Conservation (phyloP, 495 filamentous ascomycete species). For the Tuber aestivum region DNA sequence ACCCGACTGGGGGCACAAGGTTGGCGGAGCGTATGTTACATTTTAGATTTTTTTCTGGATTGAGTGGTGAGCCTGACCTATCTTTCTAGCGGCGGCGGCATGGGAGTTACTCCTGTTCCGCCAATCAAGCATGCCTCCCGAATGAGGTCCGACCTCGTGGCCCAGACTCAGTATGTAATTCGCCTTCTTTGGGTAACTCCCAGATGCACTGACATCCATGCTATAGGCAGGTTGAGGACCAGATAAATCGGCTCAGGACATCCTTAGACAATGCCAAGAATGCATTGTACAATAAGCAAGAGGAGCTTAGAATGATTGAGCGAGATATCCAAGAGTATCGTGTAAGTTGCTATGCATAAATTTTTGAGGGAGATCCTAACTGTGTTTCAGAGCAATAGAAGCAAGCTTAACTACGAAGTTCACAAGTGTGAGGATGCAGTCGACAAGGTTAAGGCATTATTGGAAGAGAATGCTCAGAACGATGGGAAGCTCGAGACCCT, state of each 20-base stretch:
- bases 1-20: constrained; percentile 55
- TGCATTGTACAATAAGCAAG: constrained; percentile 23
- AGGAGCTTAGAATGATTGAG: constrained; percentile 16
- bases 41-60: constrained; percentile 5
- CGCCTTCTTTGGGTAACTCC: constrained; percentile 37
- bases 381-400: constrained; percentile 47
- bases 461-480: constrained; percentile 55
- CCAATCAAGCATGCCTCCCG: constrained; percentile 49
- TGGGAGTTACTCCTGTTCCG: constrained; percentile 53
- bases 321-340: constrained; percentile 21
- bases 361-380: constrained; percentile 44
- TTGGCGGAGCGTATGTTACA: constrained; percentile 37
- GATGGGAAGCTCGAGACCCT: constrained; percentile 60
- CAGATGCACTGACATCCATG: constrained; percentile 5
- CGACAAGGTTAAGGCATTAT: constrained; percentile 54
- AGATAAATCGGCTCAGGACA: constrained; percentile 43
- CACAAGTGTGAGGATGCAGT: constrained; percentile 57
- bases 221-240: constrained; percentile 46
- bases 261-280: constrained; percentile 33
- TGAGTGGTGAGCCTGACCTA: constrained; percentile 11
- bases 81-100: constrained; percentile 52
- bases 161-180: constrained; percentile 55
- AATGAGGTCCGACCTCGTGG: constrained; percentile 73
- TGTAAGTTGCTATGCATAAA: constrained; percentile 30
- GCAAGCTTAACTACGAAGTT: constrained; percentile 51